phyloP scores from a whole-genome alignment of 2,329 filamentous ascomycete species.

The Blastomyces gilchristii region DNA sequence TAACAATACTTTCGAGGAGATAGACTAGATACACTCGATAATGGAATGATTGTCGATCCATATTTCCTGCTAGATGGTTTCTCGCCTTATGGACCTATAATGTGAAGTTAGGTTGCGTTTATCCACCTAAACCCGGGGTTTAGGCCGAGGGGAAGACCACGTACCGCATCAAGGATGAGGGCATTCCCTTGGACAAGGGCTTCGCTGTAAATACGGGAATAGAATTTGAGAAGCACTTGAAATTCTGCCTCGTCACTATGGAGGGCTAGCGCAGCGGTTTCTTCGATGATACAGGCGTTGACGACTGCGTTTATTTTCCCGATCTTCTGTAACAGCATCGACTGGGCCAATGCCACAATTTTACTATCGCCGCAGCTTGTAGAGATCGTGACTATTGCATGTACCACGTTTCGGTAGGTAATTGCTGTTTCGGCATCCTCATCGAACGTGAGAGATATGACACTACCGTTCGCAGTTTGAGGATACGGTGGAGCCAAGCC shows the following conservation, averaged over 20 bases:
- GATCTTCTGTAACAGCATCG: constrained; percentile 93
- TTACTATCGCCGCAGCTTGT: constrained; percentile 73
- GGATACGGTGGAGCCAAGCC: constrained; percentile 33
- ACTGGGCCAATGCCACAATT: constrained; percentile 84
- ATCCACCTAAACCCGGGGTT: background rate
- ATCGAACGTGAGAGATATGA: constrained; percentile 59
- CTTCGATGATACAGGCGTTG: constrained; percentile 75
- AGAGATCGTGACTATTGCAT: constrained; percentile 87
- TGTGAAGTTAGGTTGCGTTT: constrained; percentile 1
- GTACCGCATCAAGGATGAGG: constrained; percentile 60
- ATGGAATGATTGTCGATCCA: constrained; percentile 56
- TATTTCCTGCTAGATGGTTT: constrained; percentile 63
- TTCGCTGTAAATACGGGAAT: constrained; percentile 62
- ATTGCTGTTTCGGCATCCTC: constrained; percentile 68
- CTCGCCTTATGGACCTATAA: constrained; percentile 63
- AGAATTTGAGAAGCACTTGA: constrained; percentile 73
- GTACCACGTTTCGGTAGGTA: constrained; percentile 81
- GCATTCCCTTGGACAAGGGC: constrained; percentile 60
- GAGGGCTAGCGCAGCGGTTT: constrained; percentile 67
- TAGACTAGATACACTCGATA: constrained; percentile 78
- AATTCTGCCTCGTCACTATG: constrained; percentile 74
- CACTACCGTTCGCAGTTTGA: constrained; percentile 27
- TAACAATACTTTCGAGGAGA: constrained; percentile 76
- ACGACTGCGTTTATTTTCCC: constrained; percentile 70
- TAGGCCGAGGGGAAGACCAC: constrained; percentile 21